phyloP scores from a whole-genome alignment of 371 early-diverging fungal genomes.

The Apophysomyces trapeziformis region DNA sequence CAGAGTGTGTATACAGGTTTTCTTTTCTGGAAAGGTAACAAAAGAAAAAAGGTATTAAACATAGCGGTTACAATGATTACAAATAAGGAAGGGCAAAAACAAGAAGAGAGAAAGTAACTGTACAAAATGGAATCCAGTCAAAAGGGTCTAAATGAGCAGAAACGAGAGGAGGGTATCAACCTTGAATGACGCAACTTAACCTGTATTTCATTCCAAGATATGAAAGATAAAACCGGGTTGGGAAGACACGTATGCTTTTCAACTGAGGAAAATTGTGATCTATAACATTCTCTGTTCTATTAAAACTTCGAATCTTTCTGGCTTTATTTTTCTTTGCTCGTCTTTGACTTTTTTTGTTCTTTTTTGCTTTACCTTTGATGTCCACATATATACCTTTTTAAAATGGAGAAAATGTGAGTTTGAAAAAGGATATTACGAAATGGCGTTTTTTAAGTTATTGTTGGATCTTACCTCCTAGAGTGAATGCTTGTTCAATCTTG shows the following conservation, averaged over 20 bases:
- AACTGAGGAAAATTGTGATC: constrained; percentile 52
- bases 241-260: constrained; percentile 56
- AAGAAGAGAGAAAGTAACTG: constrained; percentile 3
- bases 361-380: constrained; percentile 36
- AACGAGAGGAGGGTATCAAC: constrained; percentile 20
- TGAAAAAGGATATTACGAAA: too few species aligned
- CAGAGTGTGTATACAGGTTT: not conserved
- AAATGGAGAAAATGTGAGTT: too few species aligned
- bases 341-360: not conserved
- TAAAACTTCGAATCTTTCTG: not conserved
- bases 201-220: constrained; percentile 59
- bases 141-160: not conserved
- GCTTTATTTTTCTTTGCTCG: not conserved
- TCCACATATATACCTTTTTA: constrained; percentile 53
- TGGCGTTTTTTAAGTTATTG: too few species aligned
- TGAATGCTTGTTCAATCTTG: constrained; percentile 57
- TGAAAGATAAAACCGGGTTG: constrained; percentile 54
- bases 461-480: constrained; percentile 48
- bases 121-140: constrained; percentile 3
- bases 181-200: constrained; percentile 54
- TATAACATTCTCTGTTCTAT: constrained; percentile 13
- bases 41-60: constrained; percentile 8
- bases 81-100: not conserved
- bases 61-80: constrained; percentile 1
- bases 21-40: constrained; percentile 1